These are phyloP conservation scores for Linum tenue DNA, from an alignment of 345 rosid genomes.

Conservation along the genomic window DNA sequence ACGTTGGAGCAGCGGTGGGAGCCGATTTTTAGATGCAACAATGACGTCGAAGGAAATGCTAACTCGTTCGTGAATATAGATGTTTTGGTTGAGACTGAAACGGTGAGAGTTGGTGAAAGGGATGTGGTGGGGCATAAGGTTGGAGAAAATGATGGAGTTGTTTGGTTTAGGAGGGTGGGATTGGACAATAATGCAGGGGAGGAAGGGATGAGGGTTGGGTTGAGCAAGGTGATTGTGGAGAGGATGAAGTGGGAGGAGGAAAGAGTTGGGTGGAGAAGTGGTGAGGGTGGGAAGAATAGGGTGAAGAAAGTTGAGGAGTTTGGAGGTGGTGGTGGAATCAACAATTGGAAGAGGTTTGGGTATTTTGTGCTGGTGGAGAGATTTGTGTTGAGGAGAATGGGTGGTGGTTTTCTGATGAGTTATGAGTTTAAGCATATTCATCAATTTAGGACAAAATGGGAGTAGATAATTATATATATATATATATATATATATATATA, in stretches of 20 bases:
- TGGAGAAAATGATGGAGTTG: not conserved
- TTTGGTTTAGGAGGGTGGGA: not conserved
- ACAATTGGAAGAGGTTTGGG: slow-evolving; percentile 37
- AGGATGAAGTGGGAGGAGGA: slow-evolving; percentile 1
- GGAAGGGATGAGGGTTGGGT: not conserved
- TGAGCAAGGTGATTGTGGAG: not conserved
- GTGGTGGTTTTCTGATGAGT: slow-evolving; percentile 34
- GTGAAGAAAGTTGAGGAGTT: not conserved
- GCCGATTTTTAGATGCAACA: slow-evolving; percentile 37
- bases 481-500: too few relatives aligned
- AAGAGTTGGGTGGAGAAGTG: not conserved
- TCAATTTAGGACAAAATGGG: slow-evolving; percentile 28
- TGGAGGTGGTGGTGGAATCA: slow-evolving; percentile 12
- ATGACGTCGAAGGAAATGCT: slow-evolving; percentile 15
- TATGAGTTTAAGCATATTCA: slow-evolving; percentile 41
- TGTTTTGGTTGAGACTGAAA: not conserved
- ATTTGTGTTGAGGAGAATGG: slow-evolving; percentile 48
- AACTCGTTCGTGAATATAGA: not conserved
- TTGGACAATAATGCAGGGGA: not conserved
- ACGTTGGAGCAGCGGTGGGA: slow-evolving; percentile 67
- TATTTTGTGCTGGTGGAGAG: slow-evolving; percentile 59
- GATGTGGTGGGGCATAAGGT: not conserved
- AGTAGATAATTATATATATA: not conserved
- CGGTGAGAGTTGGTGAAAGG: not conserved
- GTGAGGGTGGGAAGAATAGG: not conserved